Evolutionary conservation across 495 filamentous ascomycete species (phyloP), one percentile per base, ranked within the genome.

Genomic region (Aspergillus steynii): DNA sequence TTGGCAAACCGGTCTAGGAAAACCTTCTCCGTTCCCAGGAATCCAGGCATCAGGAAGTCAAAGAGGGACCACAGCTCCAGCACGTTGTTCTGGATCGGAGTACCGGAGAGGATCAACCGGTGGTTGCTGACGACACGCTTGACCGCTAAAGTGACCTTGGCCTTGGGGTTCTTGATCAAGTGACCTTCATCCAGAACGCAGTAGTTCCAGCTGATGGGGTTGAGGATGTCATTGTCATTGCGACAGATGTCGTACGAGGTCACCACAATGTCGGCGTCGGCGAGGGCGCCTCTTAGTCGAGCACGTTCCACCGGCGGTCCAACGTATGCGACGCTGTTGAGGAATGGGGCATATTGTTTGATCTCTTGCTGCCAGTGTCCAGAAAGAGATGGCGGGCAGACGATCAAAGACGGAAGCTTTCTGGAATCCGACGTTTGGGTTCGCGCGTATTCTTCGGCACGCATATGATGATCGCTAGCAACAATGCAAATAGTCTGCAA

Each of bases 361-460:
- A 99, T 92, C 72, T 99, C 95, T 68, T 98, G 95, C 73, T 96
- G 91, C 95, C 95, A 99, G 74, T 99, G 95, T 7, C 95, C 95
- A 10, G 95, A 97, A n/a, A 99, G 84, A 0, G 96, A 97, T 2
- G 95, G 94, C 12, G 95, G 95, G 68, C 95, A 99, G 56, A 99
- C 86, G 61, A 99, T 97, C 54, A 99, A 82, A 28, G 93, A 97
- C 3, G 96, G 94, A 2, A 97, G 79, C 59, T 85, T 88, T 37
- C 92, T 83, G 31, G 85, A 81, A 68, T 99, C 94, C 8, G 84
- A 80, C 15, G 88, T 82, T 55, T 87, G 81, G 1, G 93, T 95
- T 72, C 87, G 90, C 52, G 84, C 85, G 65, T 86, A 97, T 71
- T 97, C 92, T 68, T 97, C 91, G 6, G 89, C 91, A 50, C 95